Evolutionary conservation across 805 yeast species (phyloP), one percentile per base, ranked within the genome.

Genomic region (Cyberlindnera xishuangbannaensis): DNA sequence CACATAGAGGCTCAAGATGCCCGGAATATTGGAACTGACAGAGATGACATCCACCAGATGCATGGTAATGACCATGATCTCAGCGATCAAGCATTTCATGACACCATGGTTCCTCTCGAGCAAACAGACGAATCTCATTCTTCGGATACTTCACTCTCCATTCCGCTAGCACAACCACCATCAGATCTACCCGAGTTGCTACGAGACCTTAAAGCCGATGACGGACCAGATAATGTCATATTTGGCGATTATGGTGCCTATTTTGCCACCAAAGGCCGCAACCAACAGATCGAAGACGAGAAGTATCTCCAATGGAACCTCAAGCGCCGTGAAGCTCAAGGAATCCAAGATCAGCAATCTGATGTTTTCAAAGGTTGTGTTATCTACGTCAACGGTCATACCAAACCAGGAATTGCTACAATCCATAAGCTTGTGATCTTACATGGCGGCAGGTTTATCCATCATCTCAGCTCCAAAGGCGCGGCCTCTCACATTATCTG

Each of bases 381-480:
- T 2, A 67, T 90, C 5, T 78, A 82, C 54, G 86, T 90, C n/a
- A 88, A 87, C 49, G 98, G 98, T 1, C 76, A 82, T 48, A 90
- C 97, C 0, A 61, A 59, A 3, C 97, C 97, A 0, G 75, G 88
- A n/a, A 70, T 86, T 12, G 60, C 71, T 26, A 80, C 75, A 39
- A 59, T 92, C 19, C 90, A 83, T 48, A 70, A 78, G 35, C 47
- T 85, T 44, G 77, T 90, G 3, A 73, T 83, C 2, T 45, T 75
- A 8, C 71, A 88, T 56, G 97, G 97, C 1, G 98, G 98, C 0
- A 67, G 61, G 32, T 84, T 83, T 41, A 51, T 80, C 15, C 81
- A 80, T 41, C 78, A 74, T 56, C 56, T 90, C 26, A 66, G 74
- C 5, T 76, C 80, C 5, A 88, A 88, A 52, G 70, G 81, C 4